Evolutionary conservation across 2,329 filamentous ascomycete genomes (phyloP).

Genomic region (Diatrype stigma): DNA sequence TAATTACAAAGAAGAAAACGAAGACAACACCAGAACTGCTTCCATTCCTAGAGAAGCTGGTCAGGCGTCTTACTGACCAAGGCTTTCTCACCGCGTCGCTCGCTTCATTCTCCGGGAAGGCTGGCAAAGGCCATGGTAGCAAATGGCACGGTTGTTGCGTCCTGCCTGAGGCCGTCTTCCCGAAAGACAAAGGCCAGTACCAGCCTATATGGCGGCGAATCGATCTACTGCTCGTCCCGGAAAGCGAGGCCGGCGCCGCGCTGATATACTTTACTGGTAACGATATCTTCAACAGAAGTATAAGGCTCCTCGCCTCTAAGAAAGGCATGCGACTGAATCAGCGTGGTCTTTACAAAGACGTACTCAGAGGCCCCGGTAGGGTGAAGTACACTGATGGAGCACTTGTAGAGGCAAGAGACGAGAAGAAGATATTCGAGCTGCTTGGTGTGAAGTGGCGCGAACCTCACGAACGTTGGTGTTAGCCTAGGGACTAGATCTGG

Average conservation of each 20-base stretch:
- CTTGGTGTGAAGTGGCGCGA: slow-evolving; percentile 82
- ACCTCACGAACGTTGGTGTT: slow-evolving; percentile 69
- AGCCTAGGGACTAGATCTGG: background rate
- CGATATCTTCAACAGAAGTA: slow-evolving; percentile 87
- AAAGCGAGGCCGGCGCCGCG: slow-evolving; percentile 74
- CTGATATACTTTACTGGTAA: slow-evolving; percentile 95
- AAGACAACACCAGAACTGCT: slow-evolving; percentile 51
- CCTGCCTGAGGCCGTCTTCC: slow-evolving; percentile 45
- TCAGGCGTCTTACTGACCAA: slow-evolving; percentile 54
- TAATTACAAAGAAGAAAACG: slow-evolving; percentile 68
- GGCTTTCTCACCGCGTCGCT: slow-evolving; percentile 69
- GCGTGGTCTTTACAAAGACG: slow-evolving; percentile 69
- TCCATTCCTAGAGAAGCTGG: slow-evolving; percentile 58
- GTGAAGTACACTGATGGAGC: slow-evolving; percentile 63
- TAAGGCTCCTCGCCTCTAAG: slow-evolving; percentile 73
- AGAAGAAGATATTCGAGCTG: slow-evolving; percentile 76
- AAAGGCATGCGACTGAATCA: slow-evolving; percentile 86
- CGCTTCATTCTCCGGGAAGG: slow-evolving; percentile 44
- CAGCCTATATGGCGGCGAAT: slow-evolving; percentile 69
- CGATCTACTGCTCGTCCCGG: slow-evolving; percentile 80
- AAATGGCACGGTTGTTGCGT: slow-evolving; percentile 89
- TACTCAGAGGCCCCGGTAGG: slow-evolving; percentile 55
- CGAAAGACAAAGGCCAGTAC: slow-evolving; percentile 20
- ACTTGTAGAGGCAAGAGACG: slow-evolving; percentile 69
- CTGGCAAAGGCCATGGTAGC: slow-evolving; percentile 44